Evolutionary conservation across 1,139 yeast species (phyloP), one percentile per base, ranked within the genome.

Genomic region (Saccharomyces hybrid): DNA sequence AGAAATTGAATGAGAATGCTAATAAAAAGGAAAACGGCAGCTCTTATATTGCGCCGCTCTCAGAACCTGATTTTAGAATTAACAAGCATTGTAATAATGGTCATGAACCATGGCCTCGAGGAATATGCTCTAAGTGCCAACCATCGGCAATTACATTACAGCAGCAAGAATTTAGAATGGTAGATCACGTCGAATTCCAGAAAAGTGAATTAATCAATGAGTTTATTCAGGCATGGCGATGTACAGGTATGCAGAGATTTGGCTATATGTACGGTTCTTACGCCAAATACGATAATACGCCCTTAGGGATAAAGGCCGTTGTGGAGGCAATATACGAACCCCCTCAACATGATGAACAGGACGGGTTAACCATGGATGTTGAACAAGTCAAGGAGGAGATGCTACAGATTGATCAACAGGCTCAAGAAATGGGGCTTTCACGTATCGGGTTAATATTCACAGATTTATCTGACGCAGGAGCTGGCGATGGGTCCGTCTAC

Each of bases 91-190:
- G 98, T 67, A 78, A 78, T 0, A 78, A 82, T 48, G 97, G 97
- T 0, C 99, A 93, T 70, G 82, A 85, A 50, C 93, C 96, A 6
- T 91, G 96, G 86, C 98, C 99, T 1, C 79, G 76, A 54, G 97
- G 98, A 0, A 90, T 93, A 60, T 93, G 99, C 67, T 86, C 96
- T n/a, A 89, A 90, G 70, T 93, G 99, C 70, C 98, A 91, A 70
- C 98, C 99, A 0, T 83, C 96, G 0, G 95, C 97, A 0, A 89
- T 95, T 56, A 90, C 98, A 0, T 76, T 95, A 59, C 96, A 87
- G 68, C 91, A 85, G 68, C 99, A 95, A 70, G 77, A 79, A 50
- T 95, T 88, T 70, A 80, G 99, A 65, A 88, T 93, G 97, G 96
- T 95, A 20, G 99, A 95, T 70, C 98, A 95, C 73, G 95, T 93